A percentile compares a stretch with the other conserved stretches of the same genome.
These are phyloP conservation scores for Colletotrichum karsti DNA, from an alignment of 2,329 filamentous ascomycete species.

Conservation along the genomic window DNA sequence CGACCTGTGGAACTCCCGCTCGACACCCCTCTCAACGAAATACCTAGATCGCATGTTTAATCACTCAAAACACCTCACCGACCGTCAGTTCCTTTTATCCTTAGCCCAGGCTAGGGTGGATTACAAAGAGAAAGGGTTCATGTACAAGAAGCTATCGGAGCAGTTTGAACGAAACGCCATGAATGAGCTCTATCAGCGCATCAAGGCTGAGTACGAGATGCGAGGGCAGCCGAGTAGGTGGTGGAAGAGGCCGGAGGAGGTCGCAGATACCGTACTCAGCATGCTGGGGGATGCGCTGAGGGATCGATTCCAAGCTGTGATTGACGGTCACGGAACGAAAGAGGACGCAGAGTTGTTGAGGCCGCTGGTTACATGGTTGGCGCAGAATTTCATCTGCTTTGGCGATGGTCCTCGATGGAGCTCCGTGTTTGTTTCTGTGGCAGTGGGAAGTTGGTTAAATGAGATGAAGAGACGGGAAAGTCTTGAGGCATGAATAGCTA, in stretches of 20 bases:
- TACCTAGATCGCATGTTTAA: constrained; percentile 12
- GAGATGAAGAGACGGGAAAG: background rate
- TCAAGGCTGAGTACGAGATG: background rate
- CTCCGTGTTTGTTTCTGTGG: constrained; percentile 3
- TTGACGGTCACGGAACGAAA: background rate
- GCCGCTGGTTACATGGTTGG: background rate
- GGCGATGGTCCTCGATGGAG: constrained; percentile 26
- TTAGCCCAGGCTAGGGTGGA: constrained; percentile 18
- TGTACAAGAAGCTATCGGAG: constrained; percentile 20
- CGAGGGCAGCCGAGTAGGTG: background rate
- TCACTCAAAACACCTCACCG: background rate
- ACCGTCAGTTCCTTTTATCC: constrained; percentile 5
- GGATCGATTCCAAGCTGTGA: background rate
- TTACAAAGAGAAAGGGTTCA: constrained; percentile 23
- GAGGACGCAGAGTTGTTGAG: background rate
- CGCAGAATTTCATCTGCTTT: constrained; percentile 20
- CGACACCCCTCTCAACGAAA: background rate
- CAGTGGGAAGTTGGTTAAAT: constrained; percentile 16
- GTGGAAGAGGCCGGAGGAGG: constrained; percentile 21
- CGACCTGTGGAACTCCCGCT: constrained; percentile 24
- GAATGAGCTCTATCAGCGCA: background rate
- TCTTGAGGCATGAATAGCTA: background rate
- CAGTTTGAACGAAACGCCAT: constrained; percentile 12
- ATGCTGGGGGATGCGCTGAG: background rate
- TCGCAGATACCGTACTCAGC: background rate